These are phyloP conservation scores for Xylaria intraflava DNA, from an alignment of 495 filamentous ascomycete species.

Conservation along the genomic window DNA sequence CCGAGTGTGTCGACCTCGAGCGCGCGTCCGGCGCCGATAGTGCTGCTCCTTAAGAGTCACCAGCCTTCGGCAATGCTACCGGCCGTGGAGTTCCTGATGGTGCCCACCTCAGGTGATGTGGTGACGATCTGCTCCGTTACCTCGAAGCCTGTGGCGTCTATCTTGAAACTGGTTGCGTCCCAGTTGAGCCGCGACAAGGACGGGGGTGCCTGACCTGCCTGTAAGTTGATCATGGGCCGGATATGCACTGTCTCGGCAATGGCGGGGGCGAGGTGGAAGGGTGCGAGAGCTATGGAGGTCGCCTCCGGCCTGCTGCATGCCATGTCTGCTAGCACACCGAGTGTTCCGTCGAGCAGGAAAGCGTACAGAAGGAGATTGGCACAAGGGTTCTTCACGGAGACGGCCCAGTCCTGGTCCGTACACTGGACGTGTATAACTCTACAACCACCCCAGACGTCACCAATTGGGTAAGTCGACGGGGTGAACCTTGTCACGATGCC, in stretches of 20 bases:
- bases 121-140: constrained; percentile 14
- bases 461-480: constrained; percentile 36
- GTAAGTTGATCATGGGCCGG: constrained; percentile 19
- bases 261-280: constrained; percentile 16
- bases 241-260: constrained; percentile 17
- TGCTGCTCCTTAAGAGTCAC: constrained; percentile 21
- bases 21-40: constrained; percentile 14
- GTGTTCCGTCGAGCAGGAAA: constrained; percentile 21
- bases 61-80: constrained; percentile 24
- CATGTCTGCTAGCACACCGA: constrained; percentile 24
- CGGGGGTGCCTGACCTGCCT: constrained; percentile 5
- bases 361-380: constrained; percentile 25
- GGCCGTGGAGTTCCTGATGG: constrained; percentile 16
- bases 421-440: constrained; percentile 28
- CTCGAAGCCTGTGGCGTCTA: constrained; percentile 14
- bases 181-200: constrained; percentile 16
- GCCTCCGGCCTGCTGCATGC: constrained; percentile 20
- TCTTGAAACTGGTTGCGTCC: constrained; percentile 21
- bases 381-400: constrained; percentile 19
- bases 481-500: constrained; percentile 38
- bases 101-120: constrained; percentile 18
- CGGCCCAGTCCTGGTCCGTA: constrained; percentile 17
- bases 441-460: constrained; percentile 37
- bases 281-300: constrained; percentile 18
- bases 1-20: constrained; percentile 20